Percentiles rank a stretch among this genome's conserved stretches.
phyloP scores from a whole-genome alignment of 805 yeast genomes.

The Maudiozyma saulgeensis region DNA sequence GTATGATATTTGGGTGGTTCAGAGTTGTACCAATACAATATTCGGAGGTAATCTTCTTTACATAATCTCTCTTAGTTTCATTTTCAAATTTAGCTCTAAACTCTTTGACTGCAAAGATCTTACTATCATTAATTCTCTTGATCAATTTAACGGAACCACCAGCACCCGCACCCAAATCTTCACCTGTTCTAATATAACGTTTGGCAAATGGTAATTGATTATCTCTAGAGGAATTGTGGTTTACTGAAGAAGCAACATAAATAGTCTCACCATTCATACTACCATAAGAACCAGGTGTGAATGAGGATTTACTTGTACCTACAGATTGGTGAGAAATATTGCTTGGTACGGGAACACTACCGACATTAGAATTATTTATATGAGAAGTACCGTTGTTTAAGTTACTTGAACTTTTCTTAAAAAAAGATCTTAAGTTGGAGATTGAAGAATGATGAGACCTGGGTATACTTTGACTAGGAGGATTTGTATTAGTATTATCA shows the following conservation, averaged over 20 bases:
- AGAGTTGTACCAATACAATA: slow-evolving; percentile 88
- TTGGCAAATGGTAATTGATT: slow-evolving; percentile 50
- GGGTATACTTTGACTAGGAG: slow-evolving; percentile 31
- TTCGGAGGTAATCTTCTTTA: slow-evolving; percentile 87
- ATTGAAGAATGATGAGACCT: slow-evolving; percentile 63
- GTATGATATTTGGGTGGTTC: slow-evolving; percentile 82
- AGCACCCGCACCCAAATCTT: slow-evolving; percentile 87
- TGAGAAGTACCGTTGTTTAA: neutral
- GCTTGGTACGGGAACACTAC: neutral
- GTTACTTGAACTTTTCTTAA: slow-evolving; percentile 35
- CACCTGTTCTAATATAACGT: slow-evolving; percentile 73
- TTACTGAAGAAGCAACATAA: slow-evolving; percentile 22
- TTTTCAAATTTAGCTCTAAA: slow-evolving; percentile 66
- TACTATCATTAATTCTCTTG: slow-evolving; percentile 52
- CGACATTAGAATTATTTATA: neutral
- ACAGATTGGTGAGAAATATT: neutral
- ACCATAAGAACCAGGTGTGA: slow-evolving; percentile 28
- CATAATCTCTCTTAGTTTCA: slow-evolving; percentile 77
- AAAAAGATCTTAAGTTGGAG: slow-evolving; percentile 68
- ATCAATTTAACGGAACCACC: slow-evolving; percentile 84
- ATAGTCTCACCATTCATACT: slow-evolving; percentile 32
- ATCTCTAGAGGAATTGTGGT: slow-evolving; percentile 28
- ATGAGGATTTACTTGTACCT: slow-evolving; percentile 1
- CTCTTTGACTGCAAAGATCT: slow-evolving; percentile 86
- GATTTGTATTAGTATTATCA: slow-evolving; percentile 28